A percentile compares a stretch with the other conserved stretches of the same genome.
These are phyloP conservation scores for Eucalyptus regnans DNA, from an alignment of 345 rosid species.

Conservation along the genomic window DNA sequence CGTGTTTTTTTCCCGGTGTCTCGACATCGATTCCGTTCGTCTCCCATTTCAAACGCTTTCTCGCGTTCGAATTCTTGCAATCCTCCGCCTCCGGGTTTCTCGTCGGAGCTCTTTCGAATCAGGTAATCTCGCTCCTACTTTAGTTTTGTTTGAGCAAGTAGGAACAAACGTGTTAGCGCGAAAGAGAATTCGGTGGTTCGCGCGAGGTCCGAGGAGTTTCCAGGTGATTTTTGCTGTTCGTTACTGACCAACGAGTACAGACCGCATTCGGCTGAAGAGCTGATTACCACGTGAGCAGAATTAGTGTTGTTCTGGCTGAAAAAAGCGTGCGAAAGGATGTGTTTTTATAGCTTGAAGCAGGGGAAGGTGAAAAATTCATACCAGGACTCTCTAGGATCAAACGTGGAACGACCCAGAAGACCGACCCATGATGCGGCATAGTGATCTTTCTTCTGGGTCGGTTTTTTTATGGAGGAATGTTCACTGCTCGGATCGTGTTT, in stretches of 20 bases:
- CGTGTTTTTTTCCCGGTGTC: not conserved
- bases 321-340: not conserved
- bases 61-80: not conserved
- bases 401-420: not conserved
- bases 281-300: not conserved
- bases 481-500: not conserved
- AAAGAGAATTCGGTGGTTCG: not conserved
- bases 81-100: not conserved
- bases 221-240: not conserved
- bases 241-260: fast-evolving
- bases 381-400: not conserved
- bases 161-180: not conserved
- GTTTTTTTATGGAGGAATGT: not conserved
- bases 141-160: not conserved
- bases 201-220: not conserved
- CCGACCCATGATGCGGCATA: not conserved
- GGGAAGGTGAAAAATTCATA: not conserved
- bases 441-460: not conserved
- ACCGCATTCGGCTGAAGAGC: not conserved
- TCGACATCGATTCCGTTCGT: not conserved
- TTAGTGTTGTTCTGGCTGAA: not conserved
- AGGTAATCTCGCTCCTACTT: not conserved
- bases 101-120: not conserved
- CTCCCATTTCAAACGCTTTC: not conserved
- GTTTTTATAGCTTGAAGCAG: not conserved